Evolutionary conservation across 176 grass and related monocot species (phyloP).

Genomic region (Saccharum officinarum): DNA sequence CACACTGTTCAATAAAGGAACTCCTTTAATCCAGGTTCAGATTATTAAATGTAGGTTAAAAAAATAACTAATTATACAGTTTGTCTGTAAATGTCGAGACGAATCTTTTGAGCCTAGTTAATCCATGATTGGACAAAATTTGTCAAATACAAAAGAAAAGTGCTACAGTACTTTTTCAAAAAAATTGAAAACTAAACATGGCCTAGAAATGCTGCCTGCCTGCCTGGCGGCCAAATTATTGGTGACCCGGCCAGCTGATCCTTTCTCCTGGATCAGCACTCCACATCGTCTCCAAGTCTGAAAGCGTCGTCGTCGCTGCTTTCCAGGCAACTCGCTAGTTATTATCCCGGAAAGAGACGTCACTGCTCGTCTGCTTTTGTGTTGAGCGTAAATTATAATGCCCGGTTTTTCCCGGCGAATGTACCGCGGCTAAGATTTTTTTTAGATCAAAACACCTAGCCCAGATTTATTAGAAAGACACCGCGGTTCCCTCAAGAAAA

Average conservation of each 20-base stretch:
- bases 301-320: neutral
- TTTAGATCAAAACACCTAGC: too few species aligned
- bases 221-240: neutral
- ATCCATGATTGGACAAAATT: too few species aligned
- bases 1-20: neutral
- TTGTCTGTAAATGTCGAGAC: too few species aligned
- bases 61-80: too few species aligned
- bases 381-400: neutral
- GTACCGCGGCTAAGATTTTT: neutral
- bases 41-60: too few species aligned
- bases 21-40: neutral
- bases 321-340: neutral
- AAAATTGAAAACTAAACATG: too few species aligned
- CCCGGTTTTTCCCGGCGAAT: neutral
- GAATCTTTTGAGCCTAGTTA: too few species aligned
- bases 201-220: neutral
- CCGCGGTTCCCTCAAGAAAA: too few species aligned
- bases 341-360: neutral
- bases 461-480: too few species aligned
- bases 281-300: neutral
- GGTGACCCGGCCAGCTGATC: neutral
- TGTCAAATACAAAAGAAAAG: too few species aligned
- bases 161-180: too few species aligned
- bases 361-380: neutral
- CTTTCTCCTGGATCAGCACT: constrained; percentile 18